These are phyloP conservation scores for Mrakiaceae sp. DNA, from an alignment of 1,284 basidiomycete genomes.

Conservation along the genomic window DNA sequence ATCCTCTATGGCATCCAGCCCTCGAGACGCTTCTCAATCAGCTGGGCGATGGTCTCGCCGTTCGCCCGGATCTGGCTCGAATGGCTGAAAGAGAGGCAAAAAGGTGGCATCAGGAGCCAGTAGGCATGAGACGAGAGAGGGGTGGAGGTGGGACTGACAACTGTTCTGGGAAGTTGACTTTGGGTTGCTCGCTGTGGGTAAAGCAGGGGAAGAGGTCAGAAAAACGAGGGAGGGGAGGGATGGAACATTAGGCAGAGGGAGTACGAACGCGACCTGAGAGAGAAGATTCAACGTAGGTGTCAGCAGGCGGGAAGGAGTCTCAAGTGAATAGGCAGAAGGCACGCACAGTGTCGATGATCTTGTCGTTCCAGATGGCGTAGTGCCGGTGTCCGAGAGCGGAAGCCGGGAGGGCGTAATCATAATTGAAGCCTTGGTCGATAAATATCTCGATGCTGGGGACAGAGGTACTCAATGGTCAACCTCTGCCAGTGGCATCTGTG, in stretches of 20 bases:
- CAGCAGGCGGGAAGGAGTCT: background rate
- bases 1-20: background rate
- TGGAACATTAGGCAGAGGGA: background rate
- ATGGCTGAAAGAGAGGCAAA: background rate
- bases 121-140: background rate
- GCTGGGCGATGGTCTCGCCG: background rate
- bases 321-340: background rate
- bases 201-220: background rate
- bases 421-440: slow-evolving; percentile 29
- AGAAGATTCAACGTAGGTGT: background rate
- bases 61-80: background rate
- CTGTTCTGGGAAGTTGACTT: background rate
- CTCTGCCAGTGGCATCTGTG: no score
- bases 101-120: no score
- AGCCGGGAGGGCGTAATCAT: slow-evolving; percentile 6
- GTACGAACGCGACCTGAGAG: background rate
- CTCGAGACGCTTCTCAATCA: background rate
- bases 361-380: background rate
- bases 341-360: background rate
- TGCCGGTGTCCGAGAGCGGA: background rate
- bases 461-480: no score
- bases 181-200: background rate
- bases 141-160: background rate
- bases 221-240: background rate
- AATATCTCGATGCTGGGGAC: slow-evolving; percentile 33